These are phyloP conservation scores for Cucumis melo DNA, from an alignment of 306 rosid genomes.

Conservation along the genomic window DNA sequence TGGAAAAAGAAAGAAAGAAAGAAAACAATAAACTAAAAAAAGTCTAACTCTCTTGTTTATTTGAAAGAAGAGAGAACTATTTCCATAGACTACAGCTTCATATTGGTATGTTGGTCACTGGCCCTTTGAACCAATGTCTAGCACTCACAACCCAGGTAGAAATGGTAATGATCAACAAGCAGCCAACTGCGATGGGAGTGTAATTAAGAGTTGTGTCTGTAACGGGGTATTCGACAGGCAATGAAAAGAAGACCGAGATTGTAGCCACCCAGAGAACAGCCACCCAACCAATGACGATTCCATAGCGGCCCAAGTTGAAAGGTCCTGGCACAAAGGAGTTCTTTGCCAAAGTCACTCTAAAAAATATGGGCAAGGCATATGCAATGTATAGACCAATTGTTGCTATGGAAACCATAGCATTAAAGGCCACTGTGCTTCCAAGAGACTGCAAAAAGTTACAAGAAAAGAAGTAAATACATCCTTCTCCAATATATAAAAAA, in stretches of 20 bases:
- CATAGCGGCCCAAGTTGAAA: slow-evolving; percentile 65
- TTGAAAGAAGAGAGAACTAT: background rate
- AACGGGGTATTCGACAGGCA: slow-evolving; percentile 76
- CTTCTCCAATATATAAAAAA: background rate
- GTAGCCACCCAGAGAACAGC: slow-evolving; percentile 79
- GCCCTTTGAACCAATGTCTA: slow-evolving; percentile 78
- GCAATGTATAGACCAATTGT: slow-evolving; percentile 84
- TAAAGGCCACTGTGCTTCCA: slow-evolving; percentile 87
- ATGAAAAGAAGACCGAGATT: slow-evolving; percentile 71
- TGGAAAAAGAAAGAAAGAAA: background rate
- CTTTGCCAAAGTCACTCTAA: slow-evolving; percentile 72
- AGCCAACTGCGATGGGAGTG: slow-evolving; percentile 86
- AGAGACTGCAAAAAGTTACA: slow-evolving; percentile 59
- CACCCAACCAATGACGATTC: slow-evolving; percentile 57
- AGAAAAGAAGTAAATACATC: slow-evolving; percentile 5
- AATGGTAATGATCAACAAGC: slow-evolving; percentile 47
- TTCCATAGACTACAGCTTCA: slow-evolving; percentile 11
- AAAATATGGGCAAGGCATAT: slow-evolving; percentile 83
- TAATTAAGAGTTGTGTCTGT: slow-evolving; percentile 65
- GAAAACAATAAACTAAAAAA: background rate
- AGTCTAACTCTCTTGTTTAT: background rate
- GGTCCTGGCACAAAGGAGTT: slow-evolving; percentile 60
- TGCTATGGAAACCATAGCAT: slow-evolving; percentile 94
- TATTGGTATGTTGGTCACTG: slow-evolving; percentile 42
- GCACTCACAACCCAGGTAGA: slow-evolving; percentile 57